Evolutionary conservation across 352 stramenopile genomes (phyloP), one percentile per base, ranked within the genome.

Genomic region (Phytophthora pinifolia): DNA sequence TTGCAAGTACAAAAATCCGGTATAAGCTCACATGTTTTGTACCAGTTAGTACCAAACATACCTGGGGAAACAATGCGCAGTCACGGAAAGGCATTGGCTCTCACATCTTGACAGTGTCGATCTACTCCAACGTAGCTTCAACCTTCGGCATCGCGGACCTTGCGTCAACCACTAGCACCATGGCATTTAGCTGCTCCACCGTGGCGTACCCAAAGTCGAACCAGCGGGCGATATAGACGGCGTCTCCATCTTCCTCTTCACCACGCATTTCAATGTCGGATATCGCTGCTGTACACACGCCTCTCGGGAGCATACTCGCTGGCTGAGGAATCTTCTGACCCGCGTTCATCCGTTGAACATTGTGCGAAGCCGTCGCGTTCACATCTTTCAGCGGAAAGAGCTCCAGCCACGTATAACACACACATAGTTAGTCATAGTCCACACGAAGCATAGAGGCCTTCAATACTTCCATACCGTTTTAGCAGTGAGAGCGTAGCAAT

Each of bases 91-190:
- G 37, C 6, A 13, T n/a, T 2, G 6, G 15, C 1, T 22, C 20
- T 22, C 20, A 22, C 20, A 22, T 27, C 13, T 9, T 29, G 14
- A 30, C 8, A 9, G 22, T 44, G 6, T 44, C 37, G 9, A 44
- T 14, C 20, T 17, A 30, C 15, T 27, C 6, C 37, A 44, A 18
- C n/a, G 37, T 44, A 9, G 8, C 14, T 9, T 7, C 6, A 7
- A 18, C 14, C 18, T 17, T 48, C 29, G 9, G 38, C 31, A 52
- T 52, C 7, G 32, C 29, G 12, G 10, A 9, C 17, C 34, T 43
- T 22, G 46, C 46, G 25, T 54, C 46, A 29, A 45, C 36, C 13
- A 54, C 34, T 20, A 22, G 12, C 7, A 54, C 18, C 34, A 54
- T 54, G 8, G 4, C 9, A 14, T 22, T 32, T n/a, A 54, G 13